These are phyloP conservation scores for Apiospora marii DNA, from an alignment of 2,329 filamentous ascomycete genomes.

Conservation along the genomic window DNA sequence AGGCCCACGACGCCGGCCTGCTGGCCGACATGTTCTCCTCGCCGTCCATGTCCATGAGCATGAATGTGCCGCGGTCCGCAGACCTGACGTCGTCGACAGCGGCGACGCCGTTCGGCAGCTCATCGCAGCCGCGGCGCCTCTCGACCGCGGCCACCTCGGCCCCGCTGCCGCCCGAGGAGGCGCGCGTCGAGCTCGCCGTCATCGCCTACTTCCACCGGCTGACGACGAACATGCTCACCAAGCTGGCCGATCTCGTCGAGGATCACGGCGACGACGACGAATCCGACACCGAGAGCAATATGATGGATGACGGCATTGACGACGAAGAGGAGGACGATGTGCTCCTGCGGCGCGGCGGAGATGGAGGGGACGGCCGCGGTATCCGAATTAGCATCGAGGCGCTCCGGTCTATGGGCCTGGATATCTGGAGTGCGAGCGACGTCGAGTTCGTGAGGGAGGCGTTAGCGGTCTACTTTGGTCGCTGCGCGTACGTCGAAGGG, in stretches of 20 bases:
- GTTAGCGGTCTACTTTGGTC: constrained; percentile 70
- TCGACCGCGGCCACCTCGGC: constrained; percentile 34
- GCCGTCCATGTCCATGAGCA: constrained; percentile 34
- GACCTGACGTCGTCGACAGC: constrained; percentile 43
- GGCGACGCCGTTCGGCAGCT: constrained; percentile 52
- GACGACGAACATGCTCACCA: constrained; percentile 70
- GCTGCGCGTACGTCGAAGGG: constrained; percentile 68
- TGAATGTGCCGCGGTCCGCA: constrained; percentile 42
- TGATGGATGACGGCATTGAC: constrained; percentile 33
- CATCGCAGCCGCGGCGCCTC: constrained; percentile 51
- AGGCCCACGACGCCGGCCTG: constrained; percentile 61
- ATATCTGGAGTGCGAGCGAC: constrained; percentile 78
- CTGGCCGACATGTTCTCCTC: constrained; percentile 59
- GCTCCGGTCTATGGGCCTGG: constrained; percentile 76
- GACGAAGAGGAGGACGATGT: constrained; percentile 44
- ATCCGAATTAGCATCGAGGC: constrained; percentile 70
- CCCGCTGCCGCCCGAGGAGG: constrained; percentile 46
- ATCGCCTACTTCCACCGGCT: constrained; percentile 85
- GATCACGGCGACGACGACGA: constrained; percentile 31
- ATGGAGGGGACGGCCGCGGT: constrained; percentile 47
- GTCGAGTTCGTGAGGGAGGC: constrained; percentile 72
- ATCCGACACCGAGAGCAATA: constrained; percentile 18
- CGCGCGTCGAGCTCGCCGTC: constrained; percentile 70
- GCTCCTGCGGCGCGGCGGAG: constrained; percentile 33
- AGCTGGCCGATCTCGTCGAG: constrained; percentile 54